Evolutionary conservation across 257 asterid genomes (phyloP).

Genomic region (Agastache rugosa): DNA sequence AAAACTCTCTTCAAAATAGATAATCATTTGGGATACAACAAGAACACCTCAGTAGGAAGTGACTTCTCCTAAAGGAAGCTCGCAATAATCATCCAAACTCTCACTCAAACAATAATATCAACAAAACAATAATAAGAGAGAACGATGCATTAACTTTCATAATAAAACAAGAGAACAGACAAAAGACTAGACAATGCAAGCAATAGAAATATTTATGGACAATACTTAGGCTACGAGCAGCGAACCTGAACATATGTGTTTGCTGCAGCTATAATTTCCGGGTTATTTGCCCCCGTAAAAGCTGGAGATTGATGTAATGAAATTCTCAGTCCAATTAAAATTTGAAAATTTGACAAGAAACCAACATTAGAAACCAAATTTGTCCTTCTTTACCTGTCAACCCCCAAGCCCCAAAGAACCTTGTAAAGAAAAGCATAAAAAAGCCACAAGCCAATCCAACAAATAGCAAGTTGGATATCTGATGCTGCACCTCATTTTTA

Average conservation of each 20-base stretch:
- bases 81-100: constrained; percentile 7
- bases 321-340: constrained; percentile 29
- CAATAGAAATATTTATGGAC: not conserved
- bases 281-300: constrained; percentile 82
- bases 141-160: constrained; percentile 14
- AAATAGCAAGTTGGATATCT: constrained; percentile 81
- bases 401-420: constrained; percentile 75
- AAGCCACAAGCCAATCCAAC: constrained; percentile 83
- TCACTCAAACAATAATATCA: not conserved
- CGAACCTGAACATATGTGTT: constrained; percentile 89
- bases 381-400: constrained; percentile 59
- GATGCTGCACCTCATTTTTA: constrained; percentile 85
- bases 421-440: constrained; percentile 78
- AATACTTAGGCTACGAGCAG: constrained; percentile 20
- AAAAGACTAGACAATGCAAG: constrained; percentile 18
- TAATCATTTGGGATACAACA: not conserved
- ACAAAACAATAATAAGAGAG: constrained; percentile 11
- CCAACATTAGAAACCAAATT: not conserved
- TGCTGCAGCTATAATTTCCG: constrained; percentile 77
- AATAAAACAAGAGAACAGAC: not conserved
- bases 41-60: not conserved
- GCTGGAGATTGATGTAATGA: constrained; percentile 51
- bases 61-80: not conserved
- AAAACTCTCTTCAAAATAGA: not conserved
- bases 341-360: constrained; percentile 2